Evolutionary conservation across 129 eudicot genomes (phyloP).

Genomic region (Ambrosia trifida): DNA sequence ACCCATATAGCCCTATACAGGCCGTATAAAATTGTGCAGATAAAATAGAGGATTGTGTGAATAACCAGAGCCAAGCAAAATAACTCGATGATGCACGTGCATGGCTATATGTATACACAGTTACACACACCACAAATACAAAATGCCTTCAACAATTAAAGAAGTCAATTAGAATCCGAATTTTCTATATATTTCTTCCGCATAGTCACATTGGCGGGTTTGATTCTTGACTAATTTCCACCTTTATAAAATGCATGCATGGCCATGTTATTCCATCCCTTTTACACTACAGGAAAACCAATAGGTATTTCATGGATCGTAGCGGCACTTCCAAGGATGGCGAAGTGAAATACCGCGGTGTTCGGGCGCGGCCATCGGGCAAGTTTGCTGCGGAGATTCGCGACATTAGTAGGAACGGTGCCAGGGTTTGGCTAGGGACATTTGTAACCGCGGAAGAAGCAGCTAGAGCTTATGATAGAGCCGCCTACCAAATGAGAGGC

Average conservation of each 20-base stretch:
- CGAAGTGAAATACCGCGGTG: conserved; percentile 36
- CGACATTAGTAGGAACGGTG: conserved; percentile 32
- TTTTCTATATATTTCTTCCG: conserved; percentile 25
- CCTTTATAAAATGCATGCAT: not conserved
- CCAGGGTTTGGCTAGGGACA: conserved; percentile 49
- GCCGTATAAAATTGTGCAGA: too few relatives aligned
- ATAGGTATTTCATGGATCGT: not conserved
- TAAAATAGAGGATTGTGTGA: too few relatives aligned
- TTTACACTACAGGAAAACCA: not conserved
- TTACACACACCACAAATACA: conserved; percentile 17
- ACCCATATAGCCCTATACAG: too few relatives aligned
- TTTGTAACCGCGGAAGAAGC: conserved; percentile 51
- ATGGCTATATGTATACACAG: too few relatives aligned
- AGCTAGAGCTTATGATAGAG: conserved; percentile 49
- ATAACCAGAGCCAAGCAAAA: too few relatives aligned
- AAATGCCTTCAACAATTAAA: conserved; percentile 21
- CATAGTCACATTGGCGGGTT: conserved; percentile 9
- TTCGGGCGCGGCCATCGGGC: conserved; percentile 48
- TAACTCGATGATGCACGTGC: too few relatives aligned
- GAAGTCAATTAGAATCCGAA: conserved; percentile 20
- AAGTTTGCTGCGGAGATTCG: conserved; percentile 51
- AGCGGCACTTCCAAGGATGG: conserved; percentile 4
- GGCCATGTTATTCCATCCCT: not conserved
- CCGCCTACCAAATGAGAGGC: conserved; percentile 46
- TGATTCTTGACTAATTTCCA: conserved; percentile 25